Conservation (phyloP, 371 early-diverging fungal genomes). For the Mortierella polycephala region DNA sequence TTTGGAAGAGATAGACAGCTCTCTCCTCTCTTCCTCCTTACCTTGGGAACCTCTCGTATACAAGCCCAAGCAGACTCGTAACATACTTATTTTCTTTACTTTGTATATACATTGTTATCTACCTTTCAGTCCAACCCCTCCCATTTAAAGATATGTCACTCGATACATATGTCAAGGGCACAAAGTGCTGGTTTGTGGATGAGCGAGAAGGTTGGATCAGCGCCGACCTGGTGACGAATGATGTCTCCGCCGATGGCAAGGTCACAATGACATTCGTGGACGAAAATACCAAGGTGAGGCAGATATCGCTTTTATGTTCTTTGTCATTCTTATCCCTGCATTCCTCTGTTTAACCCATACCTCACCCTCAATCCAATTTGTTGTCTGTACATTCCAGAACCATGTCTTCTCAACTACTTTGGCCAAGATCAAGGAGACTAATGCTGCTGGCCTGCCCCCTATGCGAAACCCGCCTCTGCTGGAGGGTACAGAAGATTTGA, state of each 20-base stretch:
- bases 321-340: not conserved
- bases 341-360: not conserved
- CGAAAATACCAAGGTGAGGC: conserved; percentile 59
- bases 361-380: not conserved
- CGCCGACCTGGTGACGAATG: conserved; percentile 69
- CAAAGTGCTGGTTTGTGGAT: conserved; percentile 90
- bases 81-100: not conserved
- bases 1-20: conserved; percentile 5
- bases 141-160: conserved; percentile 52
- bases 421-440: conserved; percentile 68
- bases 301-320: no score
- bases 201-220: conserved; percentile 88
- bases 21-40: conserved; percentile 1
- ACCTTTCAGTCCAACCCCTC: not conserved
- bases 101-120: not conserved
- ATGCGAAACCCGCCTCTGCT: conserved; percentile 88
- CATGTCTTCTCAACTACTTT: conserved; percentile 77
- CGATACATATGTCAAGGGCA: conserved; percentile 74
- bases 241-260: conserved; percentile 62
- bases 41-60: not conserved
- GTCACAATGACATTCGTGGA: conserved; percentile 73
- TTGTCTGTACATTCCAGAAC: conserved; percentile 40
- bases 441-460: conserved; percentile 81
- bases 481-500: conserved; percentile 92
- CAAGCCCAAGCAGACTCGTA: not conserved